Evolutionary conservation across 768 basidiomycete genomes (phyloP), one percentile per base, ranked within the genome.

Genomic region (Boletus barrowsii): DNA sequence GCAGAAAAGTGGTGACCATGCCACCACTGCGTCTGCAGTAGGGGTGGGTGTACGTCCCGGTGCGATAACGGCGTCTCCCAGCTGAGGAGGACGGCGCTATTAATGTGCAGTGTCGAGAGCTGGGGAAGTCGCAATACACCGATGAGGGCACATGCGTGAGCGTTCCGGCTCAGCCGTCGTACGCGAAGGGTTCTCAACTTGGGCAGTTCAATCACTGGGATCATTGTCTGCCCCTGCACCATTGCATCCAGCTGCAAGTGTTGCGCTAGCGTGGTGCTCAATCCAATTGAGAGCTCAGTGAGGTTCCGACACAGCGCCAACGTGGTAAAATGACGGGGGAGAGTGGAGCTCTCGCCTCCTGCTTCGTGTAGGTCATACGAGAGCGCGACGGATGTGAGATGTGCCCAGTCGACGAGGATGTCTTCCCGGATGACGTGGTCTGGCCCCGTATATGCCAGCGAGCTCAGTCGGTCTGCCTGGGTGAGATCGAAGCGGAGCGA

Each of bases 341-440:
- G 53, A 11, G 61, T 63, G 36, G 58, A 53, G 10, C 59, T 61
- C 44, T 62, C 61, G 15, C 66, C 66, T 3, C 66, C 55, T n/a
- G 65, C 53, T 51, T 68, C 66, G 14, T 66, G 59, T 3, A 62
- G 33, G 30, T 64, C 56, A 32, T 68, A 68, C 11, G 64, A 61
- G 20, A 67, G 51, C 3, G 62, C 60, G 6, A 68, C 7, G 6
- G 59, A 66, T 2, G 66, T 68, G 32, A 67, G 66, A 5, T 50
- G 64, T 22, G 50, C 8, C 66, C 66, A 68, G 46, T 60, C 45
- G 11, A 66, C 54, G 22, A 59, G 37, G 22, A 68, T 58, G 5
- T 68, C 57, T 51, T 68, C 66, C 39, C 59, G 54, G 29, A 33
- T 51, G 39, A 55, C 58, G 15, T 55, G 62, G 18, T 62, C 64